A percentile compares a stretch with the other conserved stretches of the same genome.
Conservation (phyloP, 164 flowering plant species). For the Amborella trichopoda region DNA sequence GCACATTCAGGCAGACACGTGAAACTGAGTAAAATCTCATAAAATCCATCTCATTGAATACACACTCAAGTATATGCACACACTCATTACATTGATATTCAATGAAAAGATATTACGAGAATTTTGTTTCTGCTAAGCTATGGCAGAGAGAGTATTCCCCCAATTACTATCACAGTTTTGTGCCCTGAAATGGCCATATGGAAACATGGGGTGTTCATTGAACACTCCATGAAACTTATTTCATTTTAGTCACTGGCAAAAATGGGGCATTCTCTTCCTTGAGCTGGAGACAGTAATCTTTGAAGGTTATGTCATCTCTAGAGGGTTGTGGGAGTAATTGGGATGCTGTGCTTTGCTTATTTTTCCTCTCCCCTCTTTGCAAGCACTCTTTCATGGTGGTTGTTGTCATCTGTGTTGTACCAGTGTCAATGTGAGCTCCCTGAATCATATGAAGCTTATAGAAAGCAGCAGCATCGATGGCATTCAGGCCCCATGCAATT, state of each 20-base stretch:
- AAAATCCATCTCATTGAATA: background rate
- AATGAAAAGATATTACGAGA: background rate
- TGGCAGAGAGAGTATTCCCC: too few species aligned
- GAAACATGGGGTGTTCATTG: too few species aligned
- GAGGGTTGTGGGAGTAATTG: background rate
- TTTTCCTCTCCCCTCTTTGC: background rate
- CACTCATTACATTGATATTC: background rate
- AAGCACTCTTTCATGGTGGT: background rate
- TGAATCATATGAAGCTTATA: conserved; percentile 92
- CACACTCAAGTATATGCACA: background rate
- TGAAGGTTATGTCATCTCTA: background rate
- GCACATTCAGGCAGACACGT: background rate
- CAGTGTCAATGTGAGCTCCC: conserved; percentile 97
- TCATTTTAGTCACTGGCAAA: background rate
- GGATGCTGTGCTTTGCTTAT: background rate
- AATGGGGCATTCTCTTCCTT: background rate
- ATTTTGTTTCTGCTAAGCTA: too few species aligned
- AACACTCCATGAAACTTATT: background rate
- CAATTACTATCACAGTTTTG: too few species aligned
- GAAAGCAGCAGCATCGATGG: conserved; percentile 99
- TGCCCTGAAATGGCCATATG: too few species aligned
- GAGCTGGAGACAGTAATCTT: background rate
- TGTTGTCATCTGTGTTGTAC: conserved; percentile 3
- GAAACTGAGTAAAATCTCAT: background rate
- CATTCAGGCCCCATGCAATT: conserved; percentile 99